Percentiles rank a stretch among this genome's conserved stretches.
Evolutionary conservation across 2,329 filamentous ascomycete species (phyloP).

Genomic region (Tolypocladium guangdongense): DNA sequence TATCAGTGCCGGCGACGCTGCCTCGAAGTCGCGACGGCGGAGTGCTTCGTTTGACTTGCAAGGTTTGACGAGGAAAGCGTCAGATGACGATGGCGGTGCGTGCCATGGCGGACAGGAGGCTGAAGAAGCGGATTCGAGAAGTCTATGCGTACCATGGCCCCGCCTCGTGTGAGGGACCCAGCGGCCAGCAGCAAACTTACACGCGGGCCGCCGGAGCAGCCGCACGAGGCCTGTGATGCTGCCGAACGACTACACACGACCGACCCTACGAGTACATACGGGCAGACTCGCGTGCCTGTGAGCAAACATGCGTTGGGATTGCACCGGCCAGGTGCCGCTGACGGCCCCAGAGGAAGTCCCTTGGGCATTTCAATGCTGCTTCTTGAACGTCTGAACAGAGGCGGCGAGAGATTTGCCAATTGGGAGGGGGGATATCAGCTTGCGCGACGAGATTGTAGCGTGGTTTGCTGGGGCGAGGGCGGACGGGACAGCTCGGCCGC

Average conservation of each 20-base stretch:
- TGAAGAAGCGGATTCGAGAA: neutral
- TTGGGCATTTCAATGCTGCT: neutral
- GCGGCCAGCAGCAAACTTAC: neutral
- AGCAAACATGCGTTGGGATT: too few relatives aligned
- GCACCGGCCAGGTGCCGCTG: neutral
- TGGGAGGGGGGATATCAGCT: neutral
- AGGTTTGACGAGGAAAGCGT: neutral
- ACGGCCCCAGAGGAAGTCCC: neutral
- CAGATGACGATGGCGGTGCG: neutral
- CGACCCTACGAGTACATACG: too few relatives aligned
- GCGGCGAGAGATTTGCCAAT: neutral
- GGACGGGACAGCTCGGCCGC: neutral
- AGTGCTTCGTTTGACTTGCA: too few relatives aligned
- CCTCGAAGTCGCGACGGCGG: neutral
- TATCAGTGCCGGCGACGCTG: neutral
- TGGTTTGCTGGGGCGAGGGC: neutral
- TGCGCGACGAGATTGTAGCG: neutral
- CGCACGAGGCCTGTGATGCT: neutral
- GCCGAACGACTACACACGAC: neutral
- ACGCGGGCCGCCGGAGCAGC: too few relatives aligned
- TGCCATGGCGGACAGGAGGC: neutral
- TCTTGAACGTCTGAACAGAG: neutral
- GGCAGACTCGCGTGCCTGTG: too few relatives aligned
- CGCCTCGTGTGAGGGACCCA: neutral
- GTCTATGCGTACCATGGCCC: neutral